phyloP scores from a whole-genome alignment of 2,329 filamentous ascomycete genomes.

The Cadophora gregata region DNA sequence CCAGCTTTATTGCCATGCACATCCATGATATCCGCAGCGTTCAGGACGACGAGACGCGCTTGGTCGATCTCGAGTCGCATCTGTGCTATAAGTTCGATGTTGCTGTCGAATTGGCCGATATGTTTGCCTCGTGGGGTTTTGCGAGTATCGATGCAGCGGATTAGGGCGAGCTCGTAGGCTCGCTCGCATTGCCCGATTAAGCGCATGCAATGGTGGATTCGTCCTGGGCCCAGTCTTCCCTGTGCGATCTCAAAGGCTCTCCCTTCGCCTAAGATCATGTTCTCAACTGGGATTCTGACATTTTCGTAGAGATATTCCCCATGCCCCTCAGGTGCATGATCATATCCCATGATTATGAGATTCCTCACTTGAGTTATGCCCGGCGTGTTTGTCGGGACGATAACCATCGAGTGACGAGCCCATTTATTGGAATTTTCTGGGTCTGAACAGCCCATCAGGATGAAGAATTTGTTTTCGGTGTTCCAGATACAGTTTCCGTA shows the following conservation, averaged over 20 bases:
- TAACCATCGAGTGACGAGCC: slow-evolving; percentile 48
- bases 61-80: slow-evolving; percentile 50
- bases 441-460: slow-evolving; percentile 46
- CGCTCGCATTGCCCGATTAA: slow-evolving; percentile 51
- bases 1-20: slow-evolving; percentile 49
- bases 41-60: slow-evolving; percentile 49
- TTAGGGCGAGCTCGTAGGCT: slow-evolving; percentile 49
- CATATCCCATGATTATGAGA: slow-evolving; percentile 50
- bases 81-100: slow-evolving; percentile 49
- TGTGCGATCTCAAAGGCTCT: slow-evolving; percentile 51
- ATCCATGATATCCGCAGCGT: slow-evolving; percentile 51
- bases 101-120: slow-evolving; percentile 50
- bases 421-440: slow-evolving; percentile 48
- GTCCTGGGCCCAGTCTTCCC: slow-evolving; percentile 49
- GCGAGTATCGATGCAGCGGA: slow-evolving; percentile 46
- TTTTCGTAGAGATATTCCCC: slow-evolving; percentile 51
- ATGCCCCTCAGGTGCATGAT: slow-evolving; percentile 51
- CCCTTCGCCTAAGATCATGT: slow-evolving; percentile 50
- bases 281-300: slow-evolving; percentile 48
- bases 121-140: slow-evolving; percentile 49
- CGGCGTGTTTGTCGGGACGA: slow-evolving; percentile 47
- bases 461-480: slow-evolving; percentile 34
- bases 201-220: slow-evolving; percentile 52
- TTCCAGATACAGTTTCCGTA: slow-evolving; percentile 50
- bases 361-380: slow-evolving; percentile 49